Conservation (phyloP, 352 stramenopile genomes). For the Aphanomyces stellatus region DNA sequence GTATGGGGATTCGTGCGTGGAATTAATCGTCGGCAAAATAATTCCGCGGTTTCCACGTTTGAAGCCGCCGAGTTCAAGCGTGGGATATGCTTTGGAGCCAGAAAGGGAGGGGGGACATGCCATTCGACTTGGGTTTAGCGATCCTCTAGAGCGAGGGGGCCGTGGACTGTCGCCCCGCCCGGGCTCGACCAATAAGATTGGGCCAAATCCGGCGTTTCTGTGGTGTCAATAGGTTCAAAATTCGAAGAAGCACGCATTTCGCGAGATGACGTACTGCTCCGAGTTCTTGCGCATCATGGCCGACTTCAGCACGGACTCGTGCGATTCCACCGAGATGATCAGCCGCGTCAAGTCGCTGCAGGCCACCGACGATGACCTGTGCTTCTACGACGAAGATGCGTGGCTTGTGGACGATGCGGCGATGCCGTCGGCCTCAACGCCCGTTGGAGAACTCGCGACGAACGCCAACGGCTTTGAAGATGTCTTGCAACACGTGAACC, state of each 20-base stretch:
- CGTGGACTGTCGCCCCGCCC: not conserved
- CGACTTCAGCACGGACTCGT: slow-evolving; percentile 58
- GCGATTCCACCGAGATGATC: slow-evolving; percentile 48
- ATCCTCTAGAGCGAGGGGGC: not conserved
- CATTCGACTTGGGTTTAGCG: not conserved
- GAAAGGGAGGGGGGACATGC: slow-evolving; percentile 11
- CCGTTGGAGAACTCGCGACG: not conserved
- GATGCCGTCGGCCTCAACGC: not conserved
- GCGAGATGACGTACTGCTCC: slow-evolving; percentile 4
- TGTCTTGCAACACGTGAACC: slow-evolving; percentile 43
- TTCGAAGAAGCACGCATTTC: slow-evolving; percentile 10
- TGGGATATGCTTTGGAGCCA: slow-evolving; percentile 8
- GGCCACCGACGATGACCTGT: slow-evolving; percentile 25
- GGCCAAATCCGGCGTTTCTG: slow-evolving; percentile 1
- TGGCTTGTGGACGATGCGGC: not conserved
- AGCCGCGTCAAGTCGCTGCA: slow-evolving; percentile 61
- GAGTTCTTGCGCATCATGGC: slow-evolving; percentile 73
- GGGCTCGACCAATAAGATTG: not conserved
- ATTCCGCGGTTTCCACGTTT: not conserved
- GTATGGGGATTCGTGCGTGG: not conserved
- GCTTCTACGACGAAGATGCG: not conserved
- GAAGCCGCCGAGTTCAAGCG: not conserved
- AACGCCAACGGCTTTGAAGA: slow-evolving; percentile 34
- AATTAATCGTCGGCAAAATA: not conserved
- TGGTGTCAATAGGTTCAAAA: slow-evolving; percentile 10